Base-by-base conservation (phyloP, 2,329 filamentous ascomycete genomes). In the Pestalotiopsis sp. region DNA sequence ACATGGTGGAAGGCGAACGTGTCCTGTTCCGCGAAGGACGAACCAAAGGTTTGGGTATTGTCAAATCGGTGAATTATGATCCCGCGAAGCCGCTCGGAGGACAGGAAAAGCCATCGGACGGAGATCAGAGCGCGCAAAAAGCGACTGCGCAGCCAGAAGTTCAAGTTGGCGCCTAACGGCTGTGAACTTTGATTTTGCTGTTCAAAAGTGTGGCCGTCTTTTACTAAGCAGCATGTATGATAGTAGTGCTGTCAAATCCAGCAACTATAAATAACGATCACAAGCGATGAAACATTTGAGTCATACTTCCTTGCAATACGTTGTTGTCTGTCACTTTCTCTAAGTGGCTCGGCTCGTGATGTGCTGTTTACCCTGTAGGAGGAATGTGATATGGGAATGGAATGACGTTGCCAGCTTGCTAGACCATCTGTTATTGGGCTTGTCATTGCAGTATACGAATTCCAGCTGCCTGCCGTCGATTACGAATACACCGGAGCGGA, bases 31-130 rank as follows among this genome's bases (percentile, higher is more conserved):
- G 96, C 57, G 96, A 99, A 82, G 96, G 96, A 0, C 88, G 94
- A 70, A 99, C 96, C 0, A 98, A 98, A 83, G 96, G 96, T 0
- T 83, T 99, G 0, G 96, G 96, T 0, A 98, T 99, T 71, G 94
- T 99, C 64, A 98, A 97, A 80, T 89, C 90, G 52, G 87, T 98
- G 0, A 94, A 94, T 2, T 99, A 98, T 79, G 94, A 98, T 78
- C 85, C 90, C 0, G 76, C 76, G 11, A 79, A 84, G n/a, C 86
- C 85, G 4, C 73, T 88, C 56, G 73, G 71, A 70, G 49, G 59
- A 17, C 59, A 62, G 59, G 36, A 38, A 5, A 36, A 62, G 31
- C n/a, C n/a, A 4, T 27, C 27, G 6, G 27, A 59, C 4, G 57
- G 57, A 59, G 57, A 59, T 4, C 17, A 31, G 25, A 59, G 17